Percentiles rank a stretch among this genome's conserved stretches.
Evolutionary conservation across 2,329 filamentous ascomycete species (phyloP).

Genomic region (Trichoderma aggressivum): DNA sequence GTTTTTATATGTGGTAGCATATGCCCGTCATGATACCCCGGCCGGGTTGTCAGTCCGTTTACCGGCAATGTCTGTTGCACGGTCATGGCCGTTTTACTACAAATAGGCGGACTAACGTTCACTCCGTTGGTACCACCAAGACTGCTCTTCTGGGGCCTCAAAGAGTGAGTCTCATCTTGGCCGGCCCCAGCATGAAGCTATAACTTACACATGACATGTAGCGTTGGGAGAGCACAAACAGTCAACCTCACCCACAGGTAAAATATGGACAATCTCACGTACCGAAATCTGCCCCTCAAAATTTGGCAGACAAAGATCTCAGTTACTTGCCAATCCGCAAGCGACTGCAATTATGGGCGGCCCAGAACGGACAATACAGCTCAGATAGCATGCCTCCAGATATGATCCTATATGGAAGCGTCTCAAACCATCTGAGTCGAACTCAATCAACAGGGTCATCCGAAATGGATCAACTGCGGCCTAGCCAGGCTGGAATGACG

Average conservation of each 20-base stretch:
- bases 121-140: not conserved
- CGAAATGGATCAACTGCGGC: constrained; percentile 31
- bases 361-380: constrained; percentile 32
- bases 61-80: constrained; percentile 32
- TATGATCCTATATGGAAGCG: constrained; percentile 25
- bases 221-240: constrained; percentile 22
- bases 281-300: not conserved
- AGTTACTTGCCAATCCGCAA: constrained; percentile 36
- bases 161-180: not conserved
- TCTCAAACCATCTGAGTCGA: constrained; percentile 33
- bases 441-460: constrained; percentile 34
- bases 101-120: not conserved
- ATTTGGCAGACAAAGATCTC: not conserved
- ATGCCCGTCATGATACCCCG: constrained; percentile 30
- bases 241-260: not conserved
- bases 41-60: constrained; percentile 31
- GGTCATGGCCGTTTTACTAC: not conserved
- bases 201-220: constrained; percentile 12
- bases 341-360: constrained; percentile 41
- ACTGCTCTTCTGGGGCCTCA: not conserved
- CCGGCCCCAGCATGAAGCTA: not conserved
- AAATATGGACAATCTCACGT: constrained; percentile 12
- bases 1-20: constrained; percentile 7
- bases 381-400: constrained; percentile 26
- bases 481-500: constrained; percentile 25